phyloP scores from a whole-genome alignment of 768 basidiomycete species.

The Termitomyces sp. region DNA sequence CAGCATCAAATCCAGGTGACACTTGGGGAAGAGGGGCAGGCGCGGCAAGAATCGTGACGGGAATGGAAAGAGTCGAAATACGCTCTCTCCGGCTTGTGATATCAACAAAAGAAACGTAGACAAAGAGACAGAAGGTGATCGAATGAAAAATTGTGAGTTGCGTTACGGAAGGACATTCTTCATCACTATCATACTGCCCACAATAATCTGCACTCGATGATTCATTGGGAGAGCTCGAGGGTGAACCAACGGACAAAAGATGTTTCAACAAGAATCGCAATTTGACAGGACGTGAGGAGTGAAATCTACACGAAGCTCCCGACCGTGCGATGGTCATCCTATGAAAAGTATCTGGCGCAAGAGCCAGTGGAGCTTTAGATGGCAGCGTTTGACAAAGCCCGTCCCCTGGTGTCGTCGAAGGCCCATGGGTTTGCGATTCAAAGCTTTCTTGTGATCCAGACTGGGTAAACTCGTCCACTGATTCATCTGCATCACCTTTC shows the following conservation, averaged over 20 bases:
- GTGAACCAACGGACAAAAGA: conserved; percentile 43
- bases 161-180: conserved; percentile 70
- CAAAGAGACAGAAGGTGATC: conserved; percentile 71
- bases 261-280: conserved; percentile 81
- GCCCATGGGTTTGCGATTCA: conserved; percentile 21
- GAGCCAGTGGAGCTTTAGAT: conserved; percentile 38
- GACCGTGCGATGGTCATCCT: conserved; percentile 69
- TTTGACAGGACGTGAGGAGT: conserved; percentile 66
- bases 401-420: conserved; percentile 24
- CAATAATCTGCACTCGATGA: conserved; percentile 38
- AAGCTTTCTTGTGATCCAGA: conserved; percentile 13
- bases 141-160: conserved; percentile 80
- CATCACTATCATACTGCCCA: conserved; percentile 47
- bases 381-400: conserved; percentile 28
- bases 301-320: conserved; percentile 90
- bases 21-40: conserved; percentile 78
- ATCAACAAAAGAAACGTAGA: conserved; percentile 76
- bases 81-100: conserved; percentile 63
- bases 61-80: conserved; percentile 58
- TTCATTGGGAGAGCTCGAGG: conserved; percentile 38
- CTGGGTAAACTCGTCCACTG: conserved; percentile 23
- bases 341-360: conserved; percentile 2
- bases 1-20: conserved; percentile 63
- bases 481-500: conserved; percentile 34
- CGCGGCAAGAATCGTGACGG: conserved; percentile 67